These are phyloP conservation scores for Lyophyllum atratum DNA, from an alignment of 768 basidiomycete species.

Conservation along the genomic window DNA sequence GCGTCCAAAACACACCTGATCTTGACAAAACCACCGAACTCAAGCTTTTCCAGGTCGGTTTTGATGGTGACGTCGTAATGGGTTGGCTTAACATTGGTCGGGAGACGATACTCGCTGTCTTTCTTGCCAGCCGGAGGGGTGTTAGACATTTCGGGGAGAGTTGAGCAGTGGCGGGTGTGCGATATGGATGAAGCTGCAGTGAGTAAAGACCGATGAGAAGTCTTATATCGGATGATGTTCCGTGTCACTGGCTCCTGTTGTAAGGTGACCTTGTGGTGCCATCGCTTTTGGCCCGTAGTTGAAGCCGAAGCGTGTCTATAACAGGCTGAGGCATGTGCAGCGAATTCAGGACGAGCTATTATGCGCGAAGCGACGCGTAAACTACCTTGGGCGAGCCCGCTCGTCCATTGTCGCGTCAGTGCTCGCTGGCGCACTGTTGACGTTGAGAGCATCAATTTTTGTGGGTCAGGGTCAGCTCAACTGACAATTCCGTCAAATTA, in stretches of 20 bases:
- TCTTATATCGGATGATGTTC: constrained; percentile 17
- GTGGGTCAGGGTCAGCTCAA: constrained; percentile 4
- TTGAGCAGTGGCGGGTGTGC: constrained; percentile 16
- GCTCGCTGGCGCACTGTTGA: constrained; percentile 12
- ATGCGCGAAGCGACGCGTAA: constrained; percentile 1
- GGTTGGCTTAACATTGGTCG: constrained; percentile 62
- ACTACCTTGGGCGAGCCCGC: background rate
- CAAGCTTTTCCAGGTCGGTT: constrained; percentile 79
- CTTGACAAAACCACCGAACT: constrained; percentile 76
- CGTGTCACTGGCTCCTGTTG: constrained; percentile 10
- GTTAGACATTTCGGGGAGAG: constrained; percentile 29
- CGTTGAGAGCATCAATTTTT: constrained; percentile 18
- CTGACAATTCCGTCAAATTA: too few species aligned
- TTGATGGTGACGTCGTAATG: constrained; percentile 82
- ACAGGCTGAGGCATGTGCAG: background rate
- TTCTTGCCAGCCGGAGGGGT: constrained; percentile 18
- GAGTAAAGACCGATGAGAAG: constrained; percentile 17
- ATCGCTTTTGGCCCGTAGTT: constrained; percentile 10
- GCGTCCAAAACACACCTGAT: constrained; percentile 52
- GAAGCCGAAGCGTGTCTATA: background rate
- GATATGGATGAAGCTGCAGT: constrained; percentile 10
- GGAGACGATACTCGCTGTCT: constrained; percentile 59
- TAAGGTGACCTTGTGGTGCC: constrained; percentile 16
- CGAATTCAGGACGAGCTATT: background rate
- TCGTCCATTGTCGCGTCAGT: constrained; percentile 13